A percentile compares a stretch with the other conserved stretches of the same genome.
Evolutionary conservation across 371 early-diverging fungal species (phyloP).

Genomic region (Circinella umbellata): DNA sequence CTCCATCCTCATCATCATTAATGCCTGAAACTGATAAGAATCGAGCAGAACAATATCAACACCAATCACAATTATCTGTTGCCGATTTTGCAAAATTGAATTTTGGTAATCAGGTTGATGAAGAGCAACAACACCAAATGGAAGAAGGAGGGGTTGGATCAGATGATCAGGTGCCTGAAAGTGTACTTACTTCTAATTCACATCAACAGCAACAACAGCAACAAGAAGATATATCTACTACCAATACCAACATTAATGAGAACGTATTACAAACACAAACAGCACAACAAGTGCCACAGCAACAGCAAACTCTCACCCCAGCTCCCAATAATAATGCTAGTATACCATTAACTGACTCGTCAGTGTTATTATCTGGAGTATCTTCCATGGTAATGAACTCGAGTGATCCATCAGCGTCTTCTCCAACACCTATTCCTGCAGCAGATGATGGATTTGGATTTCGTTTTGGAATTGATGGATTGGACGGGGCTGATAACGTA

Average conservation of each 20-base stretch:
- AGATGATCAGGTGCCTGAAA: background rate
- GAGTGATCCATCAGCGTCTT: background rate
- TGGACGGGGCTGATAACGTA: slow-evolving; percentile 6
- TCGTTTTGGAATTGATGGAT: slow-evolving; percentile 15
- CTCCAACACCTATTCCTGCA: background rate
- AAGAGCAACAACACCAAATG: background rate
- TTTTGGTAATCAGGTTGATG: slow-evolving; percentile 11
- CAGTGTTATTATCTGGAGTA: slow-evolving; percentile 9
- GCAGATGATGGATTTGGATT: slow-evolving; percentile 19
- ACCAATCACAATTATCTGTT: slow-evolving; percentile 11
- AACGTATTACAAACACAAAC: background rate
- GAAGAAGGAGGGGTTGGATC: background rate
- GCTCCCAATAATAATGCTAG: background rate
- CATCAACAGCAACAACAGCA: no score
- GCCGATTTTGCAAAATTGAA: slow-evolving; percentile 18
- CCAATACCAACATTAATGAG: background rate
- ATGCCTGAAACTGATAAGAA: background rate
- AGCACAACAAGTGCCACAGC: background rate
- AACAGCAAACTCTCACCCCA: background rate
- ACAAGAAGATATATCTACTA: background rate
- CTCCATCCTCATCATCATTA: no score
- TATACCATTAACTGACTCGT: background rate
- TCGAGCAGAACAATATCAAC: slow-evolving; percentile 11
- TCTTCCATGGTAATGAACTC: background rate
- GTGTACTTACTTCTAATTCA: background rate